Evolutionary conservation across 2,329 filamentous ascomycete species (phyloP).

Genomic region (Venturia aucupariae): DNA sequence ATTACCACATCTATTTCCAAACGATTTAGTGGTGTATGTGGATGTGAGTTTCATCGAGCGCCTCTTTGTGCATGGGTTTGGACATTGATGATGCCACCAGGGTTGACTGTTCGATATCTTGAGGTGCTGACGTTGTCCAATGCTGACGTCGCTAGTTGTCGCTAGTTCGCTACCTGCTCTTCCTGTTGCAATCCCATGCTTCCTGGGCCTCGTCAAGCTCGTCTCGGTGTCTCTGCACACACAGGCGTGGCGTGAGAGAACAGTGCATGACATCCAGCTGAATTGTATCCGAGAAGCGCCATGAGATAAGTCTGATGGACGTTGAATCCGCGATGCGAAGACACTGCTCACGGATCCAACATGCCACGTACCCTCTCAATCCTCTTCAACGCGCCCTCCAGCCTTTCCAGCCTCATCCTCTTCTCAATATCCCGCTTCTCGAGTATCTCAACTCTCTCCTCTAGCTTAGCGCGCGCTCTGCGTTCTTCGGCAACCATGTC

Average conservation of each 20-base stretch:
- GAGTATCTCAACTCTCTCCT: conserved; percentile 59
- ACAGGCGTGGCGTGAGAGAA: neutral
- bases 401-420: conserved; percentile 54
- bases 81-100: no score
- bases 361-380: conserved; percentile 62
- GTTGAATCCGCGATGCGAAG: neutral
- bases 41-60: no score
- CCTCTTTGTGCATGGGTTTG: no score
- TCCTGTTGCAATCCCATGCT: neutral
- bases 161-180: no score
- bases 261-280: no score
- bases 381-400: conserved; percentile 61
- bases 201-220: neutral
- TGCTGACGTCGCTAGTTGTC: neutral
- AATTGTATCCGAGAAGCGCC: neutral
- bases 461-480: conserved; percentile 58
- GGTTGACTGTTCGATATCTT: no score
- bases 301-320: neutral
- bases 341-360: conserved; percentile 26
- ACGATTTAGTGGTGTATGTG: no score
- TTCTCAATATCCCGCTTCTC: conserved; percentile 65
- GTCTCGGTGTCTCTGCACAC: neutral
- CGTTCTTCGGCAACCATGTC: conserved; percentile 78
- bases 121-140: neutral
- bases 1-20: no score